Evolutionary conservation across 352 stramenopile species (phyloP).

Genomic region (Albugo candida): DNA sequence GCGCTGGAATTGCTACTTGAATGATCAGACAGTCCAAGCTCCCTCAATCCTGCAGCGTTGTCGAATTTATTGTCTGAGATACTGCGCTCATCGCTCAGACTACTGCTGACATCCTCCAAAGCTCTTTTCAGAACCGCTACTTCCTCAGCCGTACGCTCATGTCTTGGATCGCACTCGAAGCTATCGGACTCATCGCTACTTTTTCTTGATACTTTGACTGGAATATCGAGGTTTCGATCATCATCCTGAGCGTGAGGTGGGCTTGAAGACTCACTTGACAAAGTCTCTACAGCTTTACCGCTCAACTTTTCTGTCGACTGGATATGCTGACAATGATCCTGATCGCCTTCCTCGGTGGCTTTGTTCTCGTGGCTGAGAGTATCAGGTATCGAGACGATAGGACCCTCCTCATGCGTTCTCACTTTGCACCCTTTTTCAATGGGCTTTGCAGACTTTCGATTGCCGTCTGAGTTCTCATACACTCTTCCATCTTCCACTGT

Average conservation of each 20-base stretch:
- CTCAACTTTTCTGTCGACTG: too few species aligned
- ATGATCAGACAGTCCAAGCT: background rate
- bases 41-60: background rate
- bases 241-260: background rate
- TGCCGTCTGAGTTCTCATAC: slow-evolving; percentile 4
- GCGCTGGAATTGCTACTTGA: background rate
- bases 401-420: background rate
- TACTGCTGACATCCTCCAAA: slow-evolving; percentile 43
- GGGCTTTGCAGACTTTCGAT: background rate
- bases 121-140: slow-evolving; percentile 42
- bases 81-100: slow-evolving; percentile 17
- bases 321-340: too few species aligned
- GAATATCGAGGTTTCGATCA: slow-evolving; percentile 5
- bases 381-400: background rate
- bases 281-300: too few species aligned
- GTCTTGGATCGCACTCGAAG: slow-evolving; percentile 18
- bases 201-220: slow-evolving; percentile 15
- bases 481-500: slow-evolving; percentile 13
- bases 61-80: background rate
- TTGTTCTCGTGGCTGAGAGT: background rate
- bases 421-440: background rate
- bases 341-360: background rate
- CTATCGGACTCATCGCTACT: slow-evolving; percentile 10
- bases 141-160: slow-evolving; percentile 33
- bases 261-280: too few species aligned